Percentiles rank a stretch among this genome's conserved stretches.
Conservation (phyloP, 805 yeast species). For the Cephaloascus albidus region DNA sequence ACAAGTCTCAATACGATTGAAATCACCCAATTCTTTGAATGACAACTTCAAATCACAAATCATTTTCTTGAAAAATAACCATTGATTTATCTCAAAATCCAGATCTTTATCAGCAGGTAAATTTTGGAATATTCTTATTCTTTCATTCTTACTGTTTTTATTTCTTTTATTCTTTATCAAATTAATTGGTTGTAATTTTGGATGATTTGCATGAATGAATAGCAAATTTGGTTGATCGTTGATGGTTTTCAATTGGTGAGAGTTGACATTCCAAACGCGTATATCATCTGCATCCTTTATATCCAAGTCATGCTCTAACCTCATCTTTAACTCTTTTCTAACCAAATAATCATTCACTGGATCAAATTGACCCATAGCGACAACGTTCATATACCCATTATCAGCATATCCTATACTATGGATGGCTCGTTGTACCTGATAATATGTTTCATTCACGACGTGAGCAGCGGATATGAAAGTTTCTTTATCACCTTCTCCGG, state of each 20-base stretch:
- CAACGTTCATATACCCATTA: constrained; percentile 14
- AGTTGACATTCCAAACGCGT: neutral
- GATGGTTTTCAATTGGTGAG: neutral
- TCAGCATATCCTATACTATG: constrained; percentile 2
- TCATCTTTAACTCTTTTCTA: constrained; percentile 7
- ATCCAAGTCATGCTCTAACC: constrained; percentile 7
- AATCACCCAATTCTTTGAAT: neutral
- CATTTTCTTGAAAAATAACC: neutral
- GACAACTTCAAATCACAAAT: neutral
- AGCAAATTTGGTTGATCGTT: constrained; percentile 10
- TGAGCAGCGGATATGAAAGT: constrained; percentile 25
- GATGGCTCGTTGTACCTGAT: constrained; percentile 13
- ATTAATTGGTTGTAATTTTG: constrained; percentile 17
- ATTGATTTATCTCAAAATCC: neutral
- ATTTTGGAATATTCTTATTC: neutral
- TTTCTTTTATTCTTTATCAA: constrained; percentile 16
- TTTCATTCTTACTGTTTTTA: constrained; percentile 14
- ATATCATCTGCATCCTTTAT: neutral
- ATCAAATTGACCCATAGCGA: constrained; percentile 22
- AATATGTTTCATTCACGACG: constrained; percentile 23
- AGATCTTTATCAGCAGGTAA: neutral
- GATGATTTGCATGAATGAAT: constrained; percentile 30
- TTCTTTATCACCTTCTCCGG: constrained; percentile 27
- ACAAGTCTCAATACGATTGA: neutral
- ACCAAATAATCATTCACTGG: constrained; percentile 16